These are phyloP conservation scores for Yarrowia bubula DNA, from an alignment of 805 yeast genomes.

Conservation along the genomic window DNA sequence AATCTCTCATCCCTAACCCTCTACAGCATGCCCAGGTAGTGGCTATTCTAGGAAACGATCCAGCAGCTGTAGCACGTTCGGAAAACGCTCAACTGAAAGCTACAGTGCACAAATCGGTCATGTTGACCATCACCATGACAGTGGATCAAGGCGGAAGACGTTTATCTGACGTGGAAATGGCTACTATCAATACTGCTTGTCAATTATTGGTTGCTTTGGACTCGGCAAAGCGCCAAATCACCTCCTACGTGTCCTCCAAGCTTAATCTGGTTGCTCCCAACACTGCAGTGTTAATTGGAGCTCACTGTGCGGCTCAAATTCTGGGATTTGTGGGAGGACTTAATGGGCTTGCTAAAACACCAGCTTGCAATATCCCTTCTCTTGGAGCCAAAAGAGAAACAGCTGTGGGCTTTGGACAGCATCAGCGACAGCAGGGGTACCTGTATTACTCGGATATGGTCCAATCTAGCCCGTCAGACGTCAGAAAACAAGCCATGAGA, in stretches of 20 bases:
- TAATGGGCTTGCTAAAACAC: slow-evolving; percentile 59
- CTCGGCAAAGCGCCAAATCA: slow-evolving; percentile 45
- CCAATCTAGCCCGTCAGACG: slow-evolving; percentile 56
- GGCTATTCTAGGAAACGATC: slow-evolving; percentile 47
- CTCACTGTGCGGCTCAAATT: slow-evolving; percentile 69
- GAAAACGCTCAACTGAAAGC: neutral
- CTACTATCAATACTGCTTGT: slow-evolving; percentile 46
- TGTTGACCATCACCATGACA: slow-evolving; percentile 72
- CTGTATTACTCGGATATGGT: slow-evolving; percentile 60
- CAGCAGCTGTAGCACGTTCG: slow-evolving; percentile 3
- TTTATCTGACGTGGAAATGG: slow-evolving; percentile 2
- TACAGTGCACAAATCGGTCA: slow-evolving; percentile 57
- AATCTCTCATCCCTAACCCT: slow-evolving; percentile 58
- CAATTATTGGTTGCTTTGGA: slow-evolving; percentile 49
- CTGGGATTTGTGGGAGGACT: slow-evolving; percentile 70
- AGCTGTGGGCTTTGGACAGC: slow-evolving; percentile 44
- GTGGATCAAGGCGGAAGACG: slow-evolving; percentile 38
- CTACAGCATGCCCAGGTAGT: slow-evolving; percentile 59
- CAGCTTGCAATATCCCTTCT: slow-evolving; percentile 81
- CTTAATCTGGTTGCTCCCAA: slow-evolving; percentile 74
- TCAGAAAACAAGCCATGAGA: slow-evolving; percentile 68
- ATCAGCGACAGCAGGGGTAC: slow-evolving; percentile 62
- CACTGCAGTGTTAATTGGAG: slow-evolving; percentile 65
- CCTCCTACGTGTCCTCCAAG: slow-evolving; percentile 55
- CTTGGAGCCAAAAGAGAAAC: slow-evolving; percentile 55